Conservation (phyloP, 352 stramenopile species). For the Albugo laibachii region DNA sequence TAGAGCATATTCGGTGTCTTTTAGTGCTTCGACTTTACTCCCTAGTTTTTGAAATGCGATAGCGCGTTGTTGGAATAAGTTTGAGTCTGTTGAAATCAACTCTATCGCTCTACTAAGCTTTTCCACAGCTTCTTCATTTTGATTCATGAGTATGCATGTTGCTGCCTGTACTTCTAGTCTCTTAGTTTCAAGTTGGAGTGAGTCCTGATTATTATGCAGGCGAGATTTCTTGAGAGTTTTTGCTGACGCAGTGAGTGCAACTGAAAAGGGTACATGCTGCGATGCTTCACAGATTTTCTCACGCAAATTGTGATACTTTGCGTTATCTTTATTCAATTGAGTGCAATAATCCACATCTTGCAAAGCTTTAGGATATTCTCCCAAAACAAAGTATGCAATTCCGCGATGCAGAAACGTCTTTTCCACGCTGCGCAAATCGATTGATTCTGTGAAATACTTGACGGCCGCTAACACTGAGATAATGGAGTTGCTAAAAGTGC, state of each 20-base stretch:
- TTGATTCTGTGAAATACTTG: constrained; percentile 50
- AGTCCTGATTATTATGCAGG: constrained; percentile 44
- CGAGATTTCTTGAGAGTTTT: constrained; percentile 44
- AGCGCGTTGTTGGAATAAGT: constrained; percentile 45
- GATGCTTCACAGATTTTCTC: constrained; percentile 64
- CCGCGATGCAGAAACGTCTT: constrained; percentile 58
- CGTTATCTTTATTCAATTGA: constrained; percentile 44
- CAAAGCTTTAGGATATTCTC: constrained; percentile 47
- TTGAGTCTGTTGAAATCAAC: constrained; percentile 42
- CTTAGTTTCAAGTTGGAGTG: constrained; percentile 42
- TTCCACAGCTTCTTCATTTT: constrained; percentile 35
- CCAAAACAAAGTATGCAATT: constrained; percentile 36
- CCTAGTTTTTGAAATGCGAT: constrained; percentile 39
- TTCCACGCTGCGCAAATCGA: constrained; percentile 43
- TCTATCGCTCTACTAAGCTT: constrained; percentile 41
- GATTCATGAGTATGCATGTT: constrained; percentile 21
- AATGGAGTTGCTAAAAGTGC: background rate
- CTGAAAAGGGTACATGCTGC: constrained; percentile 44
- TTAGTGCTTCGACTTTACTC: constrained; percentile 30
- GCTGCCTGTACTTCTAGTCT: constrained; percentile 47
- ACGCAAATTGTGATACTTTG: constrained; percentile 67
- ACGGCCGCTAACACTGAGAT: constrained; percentile 24
- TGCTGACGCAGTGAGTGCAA: constrained; percentile 34
- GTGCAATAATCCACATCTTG: constrained; percentile 66
- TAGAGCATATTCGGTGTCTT: constrained; percentile 37